Evolutionary conservation across 345 rosid species (phyloP), one percentile per base, ranked within the genome.

Genomic region (Triadica sebifera): DNA sequence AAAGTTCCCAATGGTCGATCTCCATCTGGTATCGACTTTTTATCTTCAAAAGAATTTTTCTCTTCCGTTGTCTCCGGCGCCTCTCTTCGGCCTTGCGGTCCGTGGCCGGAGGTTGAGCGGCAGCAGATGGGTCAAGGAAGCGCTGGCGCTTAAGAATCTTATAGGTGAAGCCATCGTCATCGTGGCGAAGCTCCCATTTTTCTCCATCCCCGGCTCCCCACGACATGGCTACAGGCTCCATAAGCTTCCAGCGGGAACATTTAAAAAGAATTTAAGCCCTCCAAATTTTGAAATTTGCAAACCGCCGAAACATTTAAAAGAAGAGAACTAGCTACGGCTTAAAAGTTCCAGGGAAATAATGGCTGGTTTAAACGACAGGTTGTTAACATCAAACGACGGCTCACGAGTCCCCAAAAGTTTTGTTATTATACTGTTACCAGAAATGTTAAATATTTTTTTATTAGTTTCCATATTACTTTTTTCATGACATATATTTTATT

Each of bases 101-200:
- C 7, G 74, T 6, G 62, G 68, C 81, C 0, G 79, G 74, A 72
- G 73, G 73, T 70, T 37, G 85, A 24, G 38, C 4, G 60, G 74
- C 16, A 61, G 65, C n/a, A 67, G 72, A 43, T 58, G 76, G 65
- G 45, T 74, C 75, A 8, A 75, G 75, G 51, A 79, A 76, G 45
- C 81, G 84, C 68, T 84, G 89, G 73, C 85, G 89, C 75, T 79
- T 77, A 74, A 94, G 88, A 41, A 79, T 79, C 79, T 88, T 89
- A 88, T 87, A 87, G 60, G 90, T 79, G 88, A 94, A 90, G 19
- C 96, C 97, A 29, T 79, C 79, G 45, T 88, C 89, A 77, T 90
- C 91, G 81, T 88, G 85, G 84, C 81, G 80, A 73, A 87, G 82
- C 76, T 89, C 97, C 96, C 97, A 94, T 58, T 84, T 89, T 22